These are phyloP conservation scores for Mucor irregularis DNA, from an alignment of 371 early-diverging fungal genomes.

Conservation along the genomic window DNA sequence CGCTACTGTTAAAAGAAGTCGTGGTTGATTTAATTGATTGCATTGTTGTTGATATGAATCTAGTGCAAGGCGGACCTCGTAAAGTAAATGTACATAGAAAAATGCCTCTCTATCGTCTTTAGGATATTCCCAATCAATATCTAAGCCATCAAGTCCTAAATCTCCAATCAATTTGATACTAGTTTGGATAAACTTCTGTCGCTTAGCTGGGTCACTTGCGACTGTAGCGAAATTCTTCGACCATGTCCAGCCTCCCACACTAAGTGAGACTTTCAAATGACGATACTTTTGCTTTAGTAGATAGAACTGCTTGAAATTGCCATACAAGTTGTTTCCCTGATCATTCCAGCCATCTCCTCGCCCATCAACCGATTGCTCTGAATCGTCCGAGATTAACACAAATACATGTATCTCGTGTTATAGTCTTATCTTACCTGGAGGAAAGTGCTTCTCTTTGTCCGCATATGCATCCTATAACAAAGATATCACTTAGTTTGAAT, in stretches of 20 bases:
- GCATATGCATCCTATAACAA: constrained; percentile 45
- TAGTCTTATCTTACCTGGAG: constrained; percentile 28
- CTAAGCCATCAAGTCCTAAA: constrained; percentile 55
- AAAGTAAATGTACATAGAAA: constrained; percentile 74
- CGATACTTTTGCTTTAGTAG: constrained; percentile 72
- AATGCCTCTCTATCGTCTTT: constrained; percentile 69
- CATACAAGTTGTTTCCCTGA: constrained; percentile 65
- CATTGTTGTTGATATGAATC: constrained; percentile 47
- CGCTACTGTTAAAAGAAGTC: constrained; percentile 67
- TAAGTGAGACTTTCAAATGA: constrained; percentile 69
- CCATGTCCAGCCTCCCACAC: constrained; percentile 91
- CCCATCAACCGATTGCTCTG: constrained; percentile 46
- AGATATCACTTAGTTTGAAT: neutral
- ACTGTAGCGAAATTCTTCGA: constrained; percentile 83
- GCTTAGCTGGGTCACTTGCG: constrained; percentile 52
- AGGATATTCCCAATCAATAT: constrained; percentile 92
- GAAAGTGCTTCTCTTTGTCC: constrained; percentile 49
- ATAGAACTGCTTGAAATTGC: constrained; percentile 80
- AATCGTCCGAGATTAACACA: neutral
- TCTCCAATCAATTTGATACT: constrained; percentile 62
- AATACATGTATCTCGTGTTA: neutral
- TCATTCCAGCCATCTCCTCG: constrained; percentile 64
- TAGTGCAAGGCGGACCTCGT: constrained; percentile 66
- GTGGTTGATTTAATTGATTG: constrained; percentile 42
- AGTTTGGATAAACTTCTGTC: constrained; percentile 63